Evolutionary conservation across 2,329 filamentous ascomycete species (phyloP), one percentile per base, ranked within the genome.

Genomic region (Diaporthe capsici): DNA sequence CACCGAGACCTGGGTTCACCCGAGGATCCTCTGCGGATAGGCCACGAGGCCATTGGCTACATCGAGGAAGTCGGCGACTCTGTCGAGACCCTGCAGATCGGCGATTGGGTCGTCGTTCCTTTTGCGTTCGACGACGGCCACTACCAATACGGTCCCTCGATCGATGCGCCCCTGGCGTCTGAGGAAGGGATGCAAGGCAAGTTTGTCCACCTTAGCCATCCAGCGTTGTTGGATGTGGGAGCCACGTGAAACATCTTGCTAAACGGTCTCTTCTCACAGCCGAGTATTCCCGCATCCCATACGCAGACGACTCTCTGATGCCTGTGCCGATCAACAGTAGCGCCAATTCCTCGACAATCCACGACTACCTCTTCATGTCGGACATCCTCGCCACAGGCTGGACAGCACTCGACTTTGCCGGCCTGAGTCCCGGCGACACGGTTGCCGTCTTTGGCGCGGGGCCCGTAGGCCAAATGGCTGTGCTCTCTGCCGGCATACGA

Each of bases 241-340:
- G 42, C 3, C 42, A 17, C 2, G 7, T 6, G 0, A 22, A 31
- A 31, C 51, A 17, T 25, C n/a, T 10, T 55, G 51, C 25, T 55
- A 55, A 55, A 4, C 13, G 2, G 25, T 17, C 51, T 8, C 4
- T 25, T 15, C 17, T 1, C 17, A 55, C 90, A 93, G 80, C 91
- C 3, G 90, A 93, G 80, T 93, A 91, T 75, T 83, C 93, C n/a
- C 87, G 91, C 4, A 89, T 93, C 1, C 92, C 92, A 0, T 93
- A 90, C 75, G 92, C 91, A 1, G 92, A 93, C 80, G 91, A 92
- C 78, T 92, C 91, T 77, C 89, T 89, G 68, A 80, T 88, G n/a
- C n/a, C 22, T 49, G 55, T 71, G 10, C 1, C 25, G 13, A 10
- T 53, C 31, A 12, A 8, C 25, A 39, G 63, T 1, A 44, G 37